A percentile compares a stretch with the other conserved stretches of the same genome.
phyloP scores from a whole-genome alignment of 2,329 filamentous ascomycete genomes.

The Aureobasidium mangrovei region DNA sequence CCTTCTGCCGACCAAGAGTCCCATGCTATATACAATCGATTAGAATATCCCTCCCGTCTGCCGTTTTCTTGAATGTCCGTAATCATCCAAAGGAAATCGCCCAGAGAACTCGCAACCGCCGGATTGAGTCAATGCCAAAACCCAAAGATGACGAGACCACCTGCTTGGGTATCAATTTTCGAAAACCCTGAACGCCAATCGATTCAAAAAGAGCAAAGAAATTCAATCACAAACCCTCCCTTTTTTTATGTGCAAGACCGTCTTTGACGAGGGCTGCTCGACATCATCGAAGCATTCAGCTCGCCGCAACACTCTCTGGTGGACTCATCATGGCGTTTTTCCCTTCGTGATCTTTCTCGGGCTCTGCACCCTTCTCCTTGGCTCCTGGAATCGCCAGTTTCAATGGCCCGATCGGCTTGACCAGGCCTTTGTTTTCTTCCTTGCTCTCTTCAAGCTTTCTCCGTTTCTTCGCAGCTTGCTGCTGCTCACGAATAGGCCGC shows the following conservation, averaged over 20 bases:
- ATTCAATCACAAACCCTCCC: background rate
- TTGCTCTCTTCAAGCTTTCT: conserved; percentile 53
- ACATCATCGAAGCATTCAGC: background rate
- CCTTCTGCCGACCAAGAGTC: background rate
- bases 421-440: conserved; percentile 24
- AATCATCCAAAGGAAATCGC: background rate
- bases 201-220: background rate
- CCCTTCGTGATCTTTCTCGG: conserved; percentile 59
- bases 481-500: conserved; percentile 70
- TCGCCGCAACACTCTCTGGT: conserved; percentile 57
- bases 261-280: background rate
- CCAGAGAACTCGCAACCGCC: background rate
- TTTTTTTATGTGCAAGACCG: conserved; percentile 5
- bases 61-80: background rate
- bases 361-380: conserved; percentile 43
- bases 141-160: background rate
- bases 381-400: conserved; percentile 39
- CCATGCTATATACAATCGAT: conserved; percentile 4
- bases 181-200: background rate
- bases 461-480: conserved; percentile 78
- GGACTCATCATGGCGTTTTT: conserved; percentile 76
- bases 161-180: conserved; percentile 6
- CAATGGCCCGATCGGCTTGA: conserved; percentile 44
- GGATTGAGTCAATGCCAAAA: background rate
- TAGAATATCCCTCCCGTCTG: background rate